phyloP scores from a whole-genome alignment of 106 monocot genomes.

The Gastrodia elata region DNA sequence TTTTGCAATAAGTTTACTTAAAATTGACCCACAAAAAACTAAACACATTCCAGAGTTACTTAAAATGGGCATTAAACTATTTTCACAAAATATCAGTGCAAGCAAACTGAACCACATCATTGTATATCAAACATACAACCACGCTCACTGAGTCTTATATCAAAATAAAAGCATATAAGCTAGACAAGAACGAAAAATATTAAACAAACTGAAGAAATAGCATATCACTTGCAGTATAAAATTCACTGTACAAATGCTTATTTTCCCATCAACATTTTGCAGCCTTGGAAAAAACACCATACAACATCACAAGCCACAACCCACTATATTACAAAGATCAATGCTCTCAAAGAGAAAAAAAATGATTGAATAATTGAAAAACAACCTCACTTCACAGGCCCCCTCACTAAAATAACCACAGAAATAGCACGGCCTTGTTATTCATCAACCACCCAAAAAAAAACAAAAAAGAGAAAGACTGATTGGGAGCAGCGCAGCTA shows the following conservation, averaged over 20 bases:
- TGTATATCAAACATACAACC: too few species aligned
- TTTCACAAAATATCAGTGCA: too few species aligned
- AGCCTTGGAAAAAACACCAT: background rate
- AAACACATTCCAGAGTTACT: too few species aligned
- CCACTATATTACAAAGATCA: background rate
- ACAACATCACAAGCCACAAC: background rate
- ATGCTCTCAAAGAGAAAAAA: background rate
- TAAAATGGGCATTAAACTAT: too few species aligned
- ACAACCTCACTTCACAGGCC: conserved; percentile 30
- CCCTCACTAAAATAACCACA: background rate
- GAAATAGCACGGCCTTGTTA: background rate
- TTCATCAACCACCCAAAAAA: background rate
- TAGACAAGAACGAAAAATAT: too few species aligned
- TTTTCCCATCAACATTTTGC: background rate
- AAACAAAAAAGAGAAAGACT: background rate
- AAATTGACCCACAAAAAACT: too few species aligned
- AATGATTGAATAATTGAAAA: conserved; percentile 7
- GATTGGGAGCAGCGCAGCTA: conserved; percentile 54
- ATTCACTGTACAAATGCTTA: background rate
- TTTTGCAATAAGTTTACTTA: too few species aligned
- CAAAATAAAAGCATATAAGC: too few species aligned
- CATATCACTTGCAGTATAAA: too few species aligned
- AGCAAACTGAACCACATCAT: too few species aligned
- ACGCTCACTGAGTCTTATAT: too few species aligned
- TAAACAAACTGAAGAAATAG: too few species aligned